Conservation (phyloP, 1,284 basidiomycete species). For the Fistulina hepatica region DNA sequence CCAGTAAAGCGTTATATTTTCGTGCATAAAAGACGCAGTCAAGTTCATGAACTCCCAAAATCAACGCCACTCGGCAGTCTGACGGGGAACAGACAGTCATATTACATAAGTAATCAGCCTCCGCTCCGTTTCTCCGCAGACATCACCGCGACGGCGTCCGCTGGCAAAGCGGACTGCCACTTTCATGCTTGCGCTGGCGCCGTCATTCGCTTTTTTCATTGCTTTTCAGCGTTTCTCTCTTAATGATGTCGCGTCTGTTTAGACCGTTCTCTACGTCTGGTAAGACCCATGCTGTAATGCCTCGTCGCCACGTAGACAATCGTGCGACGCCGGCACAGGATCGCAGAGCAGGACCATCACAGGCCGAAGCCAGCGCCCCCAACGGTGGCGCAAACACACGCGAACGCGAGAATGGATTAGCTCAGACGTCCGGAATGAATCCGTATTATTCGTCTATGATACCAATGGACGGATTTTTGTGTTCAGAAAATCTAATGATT, state of each 20-base stretch:
- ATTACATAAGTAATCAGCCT: no score
- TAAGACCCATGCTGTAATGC: background rate
- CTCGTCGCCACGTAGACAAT: background rate
- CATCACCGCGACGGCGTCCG: no score
- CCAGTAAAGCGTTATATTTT: background rate
- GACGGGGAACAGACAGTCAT: no score
- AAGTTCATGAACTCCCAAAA: background rate
- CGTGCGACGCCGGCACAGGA: background rate
- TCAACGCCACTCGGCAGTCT: background rate
- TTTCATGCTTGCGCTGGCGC: no score
- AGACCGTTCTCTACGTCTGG: background rate
- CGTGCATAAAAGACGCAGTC: background rate
- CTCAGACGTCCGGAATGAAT: no score
- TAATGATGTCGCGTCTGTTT: background rate
- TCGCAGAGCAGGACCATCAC: background rate
- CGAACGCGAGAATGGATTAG: background rate
- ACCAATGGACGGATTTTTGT: constrained; percentile 31
- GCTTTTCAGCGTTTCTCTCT: background rate
- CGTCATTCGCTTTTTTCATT: background rate
- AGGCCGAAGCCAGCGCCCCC: background rate
- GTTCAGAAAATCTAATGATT: constrained; percentile 40
- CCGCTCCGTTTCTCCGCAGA: no score
- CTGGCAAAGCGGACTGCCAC: no score
- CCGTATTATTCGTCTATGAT: constrained; percentile 26
- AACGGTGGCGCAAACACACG: background rate